These are phyloP conservation scores for Aspergillus sp. DNA, from an alignment of 2,329 filamentous ascomycete species.

Conservation along the genomic window DNA sequence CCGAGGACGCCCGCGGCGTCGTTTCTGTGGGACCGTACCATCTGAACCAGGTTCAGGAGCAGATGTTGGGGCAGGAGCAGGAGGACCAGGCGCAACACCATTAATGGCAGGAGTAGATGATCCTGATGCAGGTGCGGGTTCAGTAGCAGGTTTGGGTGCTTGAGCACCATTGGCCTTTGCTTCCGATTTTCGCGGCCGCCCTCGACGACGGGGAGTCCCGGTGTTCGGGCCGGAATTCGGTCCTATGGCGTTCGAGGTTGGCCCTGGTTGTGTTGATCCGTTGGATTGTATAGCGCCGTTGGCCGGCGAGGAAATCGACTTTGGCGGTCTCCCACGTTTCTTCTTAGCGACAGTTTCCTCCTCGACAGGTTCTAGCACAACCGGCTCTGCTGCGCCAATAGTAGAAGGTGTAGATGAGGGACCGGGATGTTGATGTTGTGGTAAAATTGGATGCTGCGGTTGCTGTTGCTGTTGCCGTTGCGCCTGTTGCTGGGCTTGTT, in stretches of 20 bases:
- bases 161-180: background rate
- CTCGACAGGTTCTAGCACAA: slow-evolving; percentile 2
- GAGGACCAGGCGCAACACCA: no score
- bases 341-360: background rate
- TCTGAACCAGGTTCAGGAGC: slow-evolving; percentile 9
- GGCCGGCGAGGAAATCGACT: background rate
- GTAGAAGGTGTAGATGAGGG: background rate
- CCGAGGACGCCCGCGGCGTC: slow-evolving; percentile 19
- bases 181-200: slow-evolving; percentile 1
- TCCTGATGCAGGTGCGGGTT: background rate
- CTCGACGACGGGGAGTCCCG: slow-evolving; percentile 1
- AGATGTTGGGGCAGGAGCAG: background rate
- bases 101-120: slow-evolving; percentile 1
- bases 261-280: background rate
- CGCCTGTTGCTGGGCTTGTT: no score
- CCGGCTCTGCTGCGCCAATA: background rate
- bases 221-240: background rate
- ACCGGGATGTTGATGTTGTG: no score
- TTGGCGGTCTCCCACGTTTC: slow-evolving; percentile 1
- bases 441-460: no score
- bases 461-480: no score
- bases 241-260: background rate
- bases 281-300: background rate
- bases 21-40: slow-evolving; percentile 14
- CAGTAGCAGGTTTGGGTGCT: background rate